These are phyloP conservation scores for Phylloboletellus chloephorus DNA, from an alignment of 1,284 basidiomycete species.

Conservation along the genomic window DNA sequence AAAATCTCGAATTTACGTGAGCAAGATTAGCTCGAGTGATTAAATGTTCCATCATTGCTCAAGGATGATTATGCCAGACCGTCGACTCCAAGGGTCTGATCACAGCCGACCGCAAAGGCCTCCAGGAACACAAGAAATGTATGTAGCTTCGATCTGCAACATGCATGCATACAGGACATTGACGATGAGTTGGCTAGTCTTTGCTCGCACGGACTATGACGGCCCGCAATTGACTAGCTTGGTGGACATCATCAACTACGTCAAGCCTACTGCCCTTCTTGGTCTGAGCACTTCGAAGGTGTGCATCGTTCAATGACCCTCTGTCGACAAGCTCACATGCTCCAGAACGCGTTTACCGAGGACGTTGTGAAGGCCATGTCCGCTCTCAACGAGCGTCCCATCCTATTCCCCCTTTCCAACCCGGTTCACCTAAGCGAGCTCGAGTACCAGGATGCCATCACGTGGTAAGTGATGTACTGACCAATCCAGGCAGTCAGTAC, in stretches of 20 bases:
- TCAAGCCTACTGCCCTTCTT: slow-evolving; percentile 78
- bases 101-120: slow-evolving; percentile 55
- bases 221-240: slow-evolving; percentile 60
- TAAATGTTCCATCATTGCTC: slow-evolving; percentile 7
- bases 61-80: slow-evolving; percentile 35
- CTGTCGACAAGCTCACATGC: slow-evolving; percentile 7
- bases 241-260: slow-evolving; percentile 68
- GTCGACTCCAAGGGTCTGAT: slow-evolving; percentile 78
- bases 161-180: background rate
- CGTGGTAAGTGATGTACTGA: slow-evolving; percentile 42
- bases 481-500: background rate
- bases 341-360: slow-evolving; percentile 65
- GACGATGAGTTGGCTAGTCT: slow-evolving; percentile 39
- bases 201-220: slow-evolving; percentile 65
- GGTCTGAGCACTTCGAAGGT: slow-evolving; percentile 72
- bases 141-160: slow-evolving; percentile 6
- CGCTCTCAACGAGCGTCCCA: slow-evolving; percentile 65
- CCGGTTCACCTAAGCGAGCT: slow-evolving; percentile 67
- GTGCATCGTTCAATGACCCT: slow-evolving; percentile 13
- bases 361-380: slow-evolving; percentile 68
- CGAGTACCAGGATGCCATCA: slow-evolving; percentile 68
- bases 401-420: slow-evolving; percentile 85
- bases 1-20: slow-evolving; percentile 61
- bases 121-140: slow-evolving; percentile 75
- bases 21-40: slow-evolving; percentile 16